Conservation (phyloP, 2,329 filamentous ascomycete species). For the Trichoderma atroviride region DNA sequence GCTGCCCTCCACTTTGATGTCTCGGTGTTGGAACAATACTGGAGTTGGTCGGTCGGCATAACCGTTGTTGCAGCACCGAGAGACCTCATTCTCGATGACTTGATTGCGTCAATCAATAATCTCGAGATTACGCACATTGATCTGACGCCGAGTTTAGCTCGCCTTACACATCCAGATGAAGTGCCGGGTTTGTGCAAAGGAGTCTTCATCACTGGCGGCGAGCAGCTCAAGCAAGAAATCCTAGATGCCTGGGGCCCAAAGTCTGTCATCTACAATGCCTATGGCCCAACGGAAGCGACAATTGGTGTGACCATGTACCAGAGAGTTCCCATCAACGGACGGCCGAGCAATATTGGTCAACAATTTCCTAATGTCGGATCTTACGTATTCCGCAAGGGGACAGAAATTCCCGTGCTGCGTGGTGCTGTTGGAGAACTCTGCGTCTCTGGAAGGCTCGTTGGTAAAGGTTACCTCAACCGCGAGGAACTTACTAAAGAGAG, state of each 20-base stretch:
- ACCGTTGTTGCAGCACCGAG: slow-evolving; percentile 79
- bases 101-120: slow-evolving; percentile 70
- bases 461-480: slow-evolving; percentile 84
- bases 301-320: slow-evolving; percentile 91
- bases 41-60: slow-evolving; percentile 92
- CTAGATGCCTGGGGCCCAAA: slow-evolving; percentile 81
- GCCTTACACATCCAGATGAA: slow-evolving; percentile 75
- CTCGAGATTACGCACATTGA: slow-evolving; percentile 88
- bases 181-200: slow-evolving; percentile 78
- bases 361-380: slow-evolving; percentile 88
- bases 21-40: slow-evolving; percentile 90
- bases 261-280: slow-evolving; percentile 85
- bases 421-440: slow-evolving; percentile 88
- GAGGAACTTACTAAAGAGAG: slow-evolving; percentile 74
- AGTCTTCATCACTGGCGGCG: slow-evolving; percentile 91
- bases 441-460: slow-evolving; percentile 82
- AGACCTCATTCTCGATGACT: slow-evolving; percentile 83
- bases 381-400: slow-evolving; percentile 72
- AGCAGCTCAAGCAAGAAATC: slow-evolving; percentile 86
- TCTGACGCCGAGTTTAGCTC: slow-evolving; percentile 83
- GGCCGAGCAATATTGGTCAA: slow-evolving; percentile 83
- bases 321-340: slow-evolving; percentile 75
- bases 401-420: slow-evolving; percentile 70
- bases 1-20: slow-evolving; percentile 95
- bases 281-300: slow-evolving; percentile 89